Evolutionary conservation across 345 rosid species (phyloP), one percentile per base, ranked within the genome.

Genomic region (Moricandia arvensis): DNA sequence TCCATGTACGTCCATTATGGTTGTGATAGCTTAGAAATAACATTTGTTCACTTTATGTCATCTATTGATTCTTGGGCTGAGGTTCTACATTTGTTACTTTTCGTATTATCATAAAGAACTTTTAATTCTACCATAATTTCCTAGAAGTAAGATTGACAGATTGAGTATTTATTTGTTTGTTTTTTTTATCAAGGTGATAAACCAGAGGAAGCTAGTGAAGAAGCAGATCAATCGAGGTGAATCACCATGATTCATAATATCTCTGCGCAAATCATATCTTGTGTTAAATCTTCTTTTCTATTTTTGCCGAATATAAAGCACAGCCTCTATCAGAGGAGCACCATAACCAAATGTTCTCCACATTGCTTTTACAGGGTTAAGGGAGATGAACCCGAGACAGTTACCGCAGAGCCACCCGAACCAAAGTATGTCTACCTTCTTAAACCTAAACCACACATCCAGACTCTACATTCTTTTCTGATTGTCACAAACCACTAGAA

Each of bases 141-240:
- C 3, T 34, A 35, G 63, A 57, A 31, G 31, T 64, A 31, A 37
- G 66, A 57, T 45, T 64, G 61, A 41, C 55, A 8, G 8, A n/a
- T 29, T 10, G 13, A 43, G 16, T 51, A 1, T n/a, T 53, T 4
- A 7, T 21, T 63, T 49, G 17, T 30, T 47, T 59, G 69, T 66
- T 12, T n/a, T n/a, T n/a, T n/a, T n/a, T n/a, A n/a, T n/a, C n/a
- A 57, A 87, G 97, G 87, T 86, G 83, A 66, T 73, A 74, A 80
- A 70, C 49, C 18, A 60, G 77, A 80, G 76, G 86, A 79, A 74
- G 83, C 80, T 78, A 80, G 81, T 10, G 75, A 83, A 61, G 77
- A 71, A 68, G 59, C 69, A 70, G 79, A 73, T 45, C 70, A 71
- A 75, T 62, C 30, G 62, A 85, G 95, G 90, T 91, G 54, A 59